Base-by-base conservation (phyloP, 768 basidiomycete species). In the Mycena epipterygia region DNA sequence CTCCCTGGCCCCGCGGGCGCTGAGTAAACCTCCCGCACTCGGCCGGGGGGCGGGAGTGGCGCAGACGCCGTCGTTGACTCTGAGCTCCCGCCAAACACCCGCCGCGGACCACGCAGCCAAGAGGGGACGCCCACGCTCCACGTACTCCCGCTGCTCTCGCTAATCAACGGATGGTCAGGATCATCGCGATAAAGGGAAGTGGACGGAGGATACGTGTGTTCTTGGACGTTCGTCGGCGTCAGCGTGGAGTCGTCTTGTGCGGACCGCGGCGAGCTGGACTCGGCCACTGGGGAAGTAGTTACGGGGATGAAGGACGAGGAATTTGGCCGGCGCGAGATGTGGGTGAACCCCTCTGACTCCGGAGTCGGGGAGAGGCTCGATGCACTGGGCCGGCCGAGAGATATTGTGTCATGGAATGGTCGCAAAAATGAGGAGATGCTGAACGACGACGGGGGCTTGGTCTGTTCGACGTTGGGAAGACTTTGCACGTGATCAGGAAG, bases 151-250 rank as follows among this genome's bases (percentile, higher is more conserved):
- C 76, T 76, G 73, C 76, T 84, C 75, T 84, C 87, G 84, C 83
- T 87, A 84, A 82, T 83, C 75, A 83, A 85, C 71, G 84, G 81
- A 67, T 82, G 73, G 81, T 88, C 82, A 84, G 86, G 83, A 81
- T 81, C 79, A 79, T 82, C 76, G 78, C 78, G 78, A 75, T 86
- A 85, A 79, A 77, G 78, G 76, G 86, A 85, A 81, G 88, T 85
- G 74, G 92, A 90, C 53, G 93, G 93, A 68, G 93, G 93, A 84
- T 95, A 95, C 79, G 93, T 94, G 85, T 94, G 93, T 74, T 86
- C 86, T 67, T 74, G 75, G 75, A 76, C 67, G n/a, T 74, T 57
- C 17, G 76, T 76, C 32, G 80, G 75, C 35, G 80, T 76, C 29
- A 76, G 65, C 35, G 74, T 67, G 56, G 61, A 72, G 19, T 67